These are phyloP conservation scores for Ormosia semicastrata DNA, from an alignment of 306 rosid genomes.

Conservation along the genomic window DNA sequence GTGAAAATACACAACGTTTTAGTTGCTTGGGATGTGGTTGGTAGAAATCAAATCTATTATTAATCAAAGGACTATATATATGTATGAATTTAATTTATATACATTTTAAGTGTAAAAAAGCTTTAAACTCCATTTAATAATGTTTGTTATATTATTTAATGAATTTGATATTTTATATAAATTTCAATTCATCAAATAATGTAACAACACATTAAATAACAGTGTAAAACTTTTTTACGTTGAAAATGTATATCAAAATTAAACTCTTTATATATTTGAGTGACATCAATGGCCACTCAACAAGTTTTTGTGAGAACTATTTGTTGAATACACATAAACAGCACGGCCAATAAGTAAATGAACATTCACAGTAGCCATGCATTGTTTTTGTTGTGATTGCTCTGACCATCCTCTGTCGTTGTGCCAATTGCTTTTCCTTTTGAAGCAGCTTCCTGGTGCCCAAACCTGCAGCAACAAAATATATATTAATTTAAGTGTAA, in stretches of 20 bases:
- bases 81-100: no score
- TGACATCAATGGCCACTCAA: background rate
- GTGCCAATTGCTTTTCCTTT: background rate
- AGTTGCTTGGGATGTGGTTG: no score
- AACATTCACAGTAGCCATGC: conserved; percentile 14
- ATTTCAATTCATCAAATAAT: no score
- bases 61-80: no score
- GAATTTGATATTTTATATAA: no score
- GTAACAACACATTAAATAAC: no score
- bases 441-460: background rate
- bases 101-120: no score
- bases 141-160: no score
- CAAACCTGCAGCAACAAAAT: conserved; percentile 17
- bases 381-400: conserved; percentile 3
- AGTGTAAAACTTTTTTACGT: no score
- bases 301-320: background rate
- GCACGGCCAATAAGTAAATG: background rate
- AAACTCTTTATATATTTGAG: background rate
- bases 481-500: background rate
- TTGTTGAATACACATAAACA: background rate
- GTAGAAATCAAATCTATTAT: no score
- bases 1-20: background rate
- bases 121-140: no score
- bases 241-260: no score
- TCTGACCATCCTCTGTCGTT: background rate